Conservation (phyloP, 352 stramenopile genomes). For the Bremia lactucae region DNA sequence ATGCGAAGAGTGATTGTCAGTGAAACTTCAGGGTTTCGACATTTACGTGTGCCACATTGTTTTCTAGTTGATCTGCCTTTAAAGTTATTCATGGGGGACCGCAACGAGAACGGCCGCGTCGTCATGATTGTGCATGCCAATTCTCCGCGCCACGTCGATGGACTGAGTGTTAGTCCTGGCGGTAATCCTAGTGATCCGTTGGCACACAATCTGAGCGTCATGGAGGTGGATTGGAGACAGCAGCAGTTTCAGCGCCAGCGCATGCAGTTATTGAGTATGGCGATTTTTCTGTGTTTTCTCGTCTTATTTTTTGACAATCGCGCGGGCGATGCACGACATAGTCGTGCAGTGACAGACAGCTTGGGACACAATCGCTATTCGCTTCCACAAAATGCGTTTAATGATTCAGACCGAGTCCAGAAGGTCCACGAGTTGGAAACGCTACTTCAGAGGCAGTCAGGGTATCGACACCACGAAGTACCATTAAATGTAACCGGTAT, state of each 20-base stretch:
- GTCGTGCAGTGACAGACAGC: conserved; percentile 4
- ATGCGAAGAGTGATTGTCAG: background rate
- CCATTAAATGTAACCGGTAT: conserved; percentile 70
- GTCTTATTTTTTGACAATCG: conserved; percentile 81
- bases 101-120: conserved; percentile 39
- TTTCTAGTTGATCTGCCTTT: background rate
- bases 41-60: background rate
- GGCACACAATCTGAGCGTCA: conserved; percentile 42
- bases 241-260: conserved; percentile 83
- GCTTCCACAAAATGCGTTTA: conserved; percentile 35
- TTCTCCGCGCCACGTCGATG: conserved; percentile 29
- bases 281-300: conserved; percentile 83
- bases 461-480: conserved; percentile 28
- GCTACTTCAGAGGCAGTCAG: conserved; percentile 32
- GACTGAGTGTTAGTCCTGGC: conserved; percentile 6
- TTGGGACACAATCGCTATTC: conserved; percentile 27
- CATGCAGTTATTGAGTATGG: conserved; percentile 82
- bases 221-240: conserved; percentile 73
- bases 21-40: too few relatives aligned
- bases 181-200: conserved; percentile 16
- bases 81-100: conserved; percentile 21
- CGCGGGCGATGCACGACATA: conserved; percentile 27
- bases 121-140: conserved; percentile 73
- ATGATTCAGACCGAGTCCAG: conserved; percentile 46
- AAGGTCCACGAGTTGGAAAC: conserved; percentile 42